Percentiles rank a stretch among this genome's conserved stretches.
phyloP scores from a whole-genome alignment of 306 rosid species.

The Medicago ruthenica region DNA sequence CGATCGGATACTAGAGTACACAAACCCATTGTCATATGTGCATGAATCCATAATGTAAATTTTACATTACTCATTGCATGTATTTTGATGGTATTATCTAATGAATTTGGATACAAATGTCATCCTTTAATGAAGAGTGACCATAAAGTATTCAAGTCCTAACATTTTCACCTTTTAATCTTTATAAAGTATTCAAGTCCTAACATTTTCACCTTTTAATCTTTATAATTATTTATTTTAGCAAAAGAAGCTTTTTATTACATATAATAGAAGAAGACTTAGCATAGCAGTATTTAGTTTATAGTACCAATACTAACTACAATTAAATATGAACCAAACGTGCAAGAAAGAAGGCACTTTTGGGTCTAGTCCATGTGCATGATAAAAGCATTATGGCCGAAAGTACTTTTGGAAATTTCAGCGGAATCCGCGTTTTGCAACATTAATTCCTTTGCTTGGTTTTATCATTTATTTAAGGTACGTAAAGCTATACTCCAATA shows the following conservation, averaged over 20 bases:
- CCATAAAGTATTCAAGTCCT: background rate
- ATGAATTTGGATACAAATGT: background rate
- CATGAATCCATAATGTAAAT: no score
- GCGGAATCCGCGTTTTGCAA: conserved; percentile 5
- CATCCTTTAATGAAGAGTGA: background rate
- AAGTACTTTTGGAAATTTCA: conserved; percentile 29
- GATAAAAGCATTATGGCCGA: conserved; percentile 47
- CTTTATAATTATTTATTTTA: background rate
- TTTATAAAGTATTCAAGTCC: no score
- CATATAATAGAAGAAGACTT: background rate
- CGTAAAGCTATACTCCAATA: background rate
- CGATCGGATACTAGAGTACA: no score
- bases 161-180: background rate
- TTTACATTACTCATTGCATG: no score
- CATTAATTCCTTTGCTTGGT: background rate
- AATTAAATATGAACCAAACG: conserved; percentile 25
- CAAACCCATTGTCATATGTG: no score
- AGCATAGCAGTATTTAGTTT: background rate
- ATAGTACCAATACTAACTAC: background rate
- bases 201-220: background rate
- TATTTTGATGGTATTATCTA: no score
- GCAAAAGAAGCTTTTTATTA: background rate
- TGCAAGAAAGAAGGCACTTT: conserved; percentile 40
- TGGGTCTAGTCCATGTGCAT: conserved; percentile 41
- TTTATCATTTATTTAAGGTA: background rate